phyloP scores from a whole-genome alignment of 2,329 filamentous ascomycete genomes.

The Colletotrichum agaves region DNA sequence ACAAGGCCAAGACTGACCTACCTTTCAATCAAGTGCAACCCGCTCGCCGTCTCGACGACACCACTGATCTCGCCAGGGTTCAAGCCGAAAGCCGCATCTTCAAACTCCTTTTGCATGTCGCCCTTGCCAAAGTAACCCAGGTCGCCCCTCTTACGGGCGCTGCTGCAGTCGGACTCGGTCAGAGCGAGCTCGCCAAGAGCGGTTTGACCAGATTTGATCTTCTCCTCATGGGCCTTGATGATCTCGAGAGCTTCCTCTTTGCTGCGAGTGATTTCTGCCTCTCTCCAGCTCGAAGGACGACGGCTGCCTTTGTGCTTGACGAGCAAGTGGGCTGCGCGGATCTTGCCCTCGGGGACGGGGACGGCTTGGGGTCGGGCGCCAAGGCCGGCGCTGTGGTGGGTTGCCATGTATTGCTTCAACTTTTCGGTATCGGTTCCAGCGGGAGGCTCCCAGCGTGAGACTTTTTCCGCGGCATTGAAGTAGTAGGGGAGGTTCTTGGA shows the following conservation, averaged over 20 bases:
- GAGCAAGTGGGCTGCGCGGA: conserved; percentile 90
- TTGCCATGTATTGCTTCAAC: conserved; percentile 93
- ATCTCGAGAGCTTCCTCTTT: conserved; percentile 89
- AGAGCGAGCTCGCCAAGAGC: conserved; percentile 85
- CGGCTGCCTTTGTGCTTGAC: conserved; percentile 93
- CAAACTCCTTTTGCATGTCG: conserved; percentile 99
- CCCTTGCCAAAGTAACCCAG: conserved; percentile 93
- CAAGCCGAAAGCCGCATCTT: conserved; percentile 93
- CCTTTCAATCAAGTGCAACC: conserved; percentile 96
- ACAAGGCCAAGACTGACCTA: conserved; percentile 50
- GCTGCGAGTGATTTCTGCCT: conserved; percentile 85
- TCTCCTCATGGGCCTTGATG: conserved; percentile 77
- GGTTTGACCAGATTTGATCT: conserved; percentile 76
- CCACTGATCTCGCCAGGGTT: conserved; percentile 87
- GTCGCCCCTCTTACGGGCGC: conserved; percentile 92
- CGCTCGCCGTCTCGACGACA: conserved; percentile 91
- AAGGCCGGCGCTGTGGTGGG: conserved; percentile 76
- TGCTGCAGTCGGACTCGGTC: conserved; percentile 94
- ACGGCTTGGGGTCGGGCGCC: conserved; percentile 51
- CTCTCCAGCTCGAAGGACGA: conserved; percentile 91
- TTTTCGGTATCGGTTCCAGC: conserved; percentile 88
- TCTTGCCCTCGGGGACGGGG: conserved; percentile 77
- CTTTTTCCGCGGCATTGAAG: conserved; percentile 88
- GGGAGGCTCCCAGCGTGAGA: conserved; percentile 96
- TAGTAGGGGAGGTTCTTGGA: conserved; percentile 99